Base-by-base conservation (phyloP, 257 asterid genomes). In the Scutellaria baicalensis region DNA sequence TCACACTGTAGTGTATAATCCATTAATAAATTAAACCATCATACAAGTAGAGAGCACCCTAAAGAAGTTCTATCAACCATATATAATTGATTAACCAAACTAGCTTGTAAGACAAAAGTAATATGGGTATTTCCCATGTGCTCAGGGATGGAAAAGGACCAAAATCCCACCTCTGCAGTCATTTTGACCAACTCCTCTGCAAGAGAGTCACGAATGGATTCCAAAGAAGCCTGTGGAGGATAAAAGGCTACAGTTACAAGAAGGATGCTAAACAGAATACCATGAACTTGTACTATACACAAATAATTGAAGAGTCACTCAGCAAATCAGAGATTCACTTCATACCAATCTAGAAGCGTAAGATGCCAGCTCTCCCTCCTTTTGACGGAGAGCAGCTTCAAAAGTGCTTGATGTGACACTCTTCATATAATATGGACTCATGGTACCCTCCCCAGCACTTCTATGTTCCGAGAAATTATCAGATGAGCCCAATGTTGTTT, bases 321-420 rank as follows among this genome's bases (percentile, higher is more conserved):
- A 42, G 40, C 21, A 40, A 55, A 61, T 72, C 73, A 66, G 39
- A 60, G 40, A 60, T 67, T 55, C 39, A 16, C 39, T 55, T 27
- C 79, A 58, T 86, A 93, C 99, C 96, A 94, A 77, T 89, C 97
- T 87, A 66, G 97, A 89, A 83, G 88, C 81, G 72, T 94, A 89
- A 14, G 99, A 94, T 3, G 99, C 97, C 80, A 94, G 97, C 84
- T 91, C 97, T 73, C 99, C 99, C 72, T 94, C 99, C 89, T 91
- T 94, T 81, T 89, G 99, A 64, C 97, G 93, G 75, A 94, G 86
- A 21, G 96, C 91, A 79, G 97, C 89, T 83, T 89, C 98, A 56
- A 83, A 92, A 77, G 96, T 86, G 81, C 73, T 86, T 17, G 96
- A 82, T 7, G 97, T 90, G 85, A 93, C 73, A 67, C 93, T 91